Evolutionary conservation across 2,329 filamentous ascomycete genomes (phyloP), one percentile per base, ranked within the genome.

Genomic region (Fusarium poae): DNA sequence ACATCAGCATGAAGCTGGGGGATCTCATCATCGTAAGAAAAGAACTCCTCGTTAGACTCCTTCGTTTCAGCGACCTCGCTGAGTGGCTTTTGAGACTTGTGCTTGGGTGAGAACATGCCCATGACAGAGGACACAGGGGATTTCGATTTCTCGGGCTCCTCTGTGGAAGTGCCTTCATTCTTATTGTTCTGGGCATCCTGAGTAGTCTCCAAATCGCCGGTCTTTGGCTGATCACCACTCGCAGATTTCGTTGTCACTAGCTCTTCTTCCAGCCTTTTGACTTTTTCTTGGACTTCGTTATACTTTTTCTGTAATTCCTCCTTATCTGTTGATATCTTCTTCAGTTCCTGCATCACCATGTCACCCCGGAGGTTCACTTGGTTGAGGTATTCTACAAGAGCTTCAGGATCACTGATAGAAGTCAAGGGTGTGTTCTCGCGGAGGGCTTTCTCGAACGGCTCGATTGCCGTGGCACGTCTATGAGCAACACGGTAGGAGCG

Each of bases 291-390:
- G 0, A 86, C 83, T 49, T 90, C 88, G n/a, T 91, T 88, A 3
- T 89, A 82, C 77, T 92, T 93, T 79, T 91, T 92, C 78, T 93
- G 95, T 64, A 92, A 84, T 18, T 89, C 88, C 64, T 97, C 93
- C 62, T 92, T 91, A 76, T 98, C 94, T 5, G 87, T 86, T 0
- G 93, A 91, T 0, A 98, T 89, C 15, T 93, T 86, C 81, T 97
- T 97, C 58, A 97, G 84, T 79, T 99, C 96, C 45, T 97, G 92
- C 87, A 97, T 90, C 5, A 97, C 90, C 92, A 99, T 97, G 74
- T 97, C 93, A 42, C 91, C 90, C 76, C 97, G 95, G 54, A 94
- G 79, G 65, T 90, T 95, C 40, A 97, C 81, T 78, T 97, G 93
- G 72, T 91, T 93, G 29, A 99, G 84, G 75, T 97, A 99, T 79